phyloP scores from a whole-genome alignment of 108 stramenopile species.

The Skeletonema potamos region DNA sequence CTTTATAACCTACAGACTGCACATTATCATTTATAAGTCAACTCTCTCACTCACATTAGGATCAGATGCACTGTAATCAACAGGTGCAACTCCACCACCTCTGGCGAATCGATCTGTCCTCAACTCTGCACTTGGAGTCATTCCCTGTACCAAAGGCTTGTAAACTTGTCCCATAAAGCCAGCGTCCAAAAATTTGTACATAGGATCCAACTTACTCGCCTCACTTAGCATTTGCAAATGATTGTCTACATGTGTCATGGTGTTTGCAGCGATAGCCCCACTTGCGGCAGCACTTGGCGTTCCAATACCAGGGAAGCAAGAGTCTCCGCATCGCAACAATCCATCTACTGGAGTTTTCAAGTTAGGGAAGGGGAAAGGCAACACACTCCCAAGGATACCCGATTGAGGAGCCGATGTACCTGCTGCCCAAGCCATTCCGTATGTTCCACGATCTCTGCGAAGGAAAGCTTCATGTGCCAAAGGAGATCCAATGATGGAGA shows the following conservation, averaged over 20 bases:
- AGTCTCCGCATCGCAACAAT: slow-evolving; percentile 89
- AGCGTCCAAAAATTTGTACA: slow-evolving; percentile 90
- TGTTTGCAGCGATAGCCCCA: slow-evolving; percentile 88
- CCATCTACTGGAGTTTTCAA: slow-evolving; percentile 92
- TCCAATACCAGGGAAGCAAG: slow-evolving; percentile 94
- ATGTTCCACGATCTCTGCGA: slow-evolving; percentile 88
- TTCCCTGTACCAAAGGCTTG: slow-evolving; percentile 73
- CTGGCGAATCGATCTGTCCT: slow-evolving; percentile 39
- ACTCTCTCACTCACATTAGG: slow-evolving; percentile 39
- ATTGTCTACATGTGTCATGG: slow-evolving; percentile 81
- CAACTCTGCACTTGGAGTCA: slow-evolving; percentile 84
- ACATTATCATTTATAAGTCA: slow-evolving; percentile 26
- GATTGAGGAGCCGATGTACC: slow-evolving; percentile 90
- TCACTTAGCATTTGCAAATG: slow-evolving; percentile 82
- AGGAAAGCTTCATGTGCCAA: slow-evolving; percentile 94
- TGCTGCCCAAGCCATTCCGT: slow-evolving; percentile 95
- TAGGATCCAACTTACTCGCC: slow-evolving; percentile 74
- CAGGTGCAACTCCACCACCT: slow-evolving; percentile 32
- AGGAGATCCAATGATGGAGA: slow-evolving; percentile 91
- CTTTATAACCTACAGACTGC: background rate
- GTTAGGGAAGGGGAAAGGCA: slow-evolving; percentile 91
- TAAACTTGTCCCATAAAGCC: slow-evolving; percentile 80
- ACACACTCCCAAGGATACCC: slow-evolving; percentile 66
- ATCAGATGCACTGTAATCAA: slow-evolving; percentile 42
- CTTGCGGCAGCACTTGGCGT: slow-evolving; percentile 94